Evolutionary conservation across 2,329 filamentous ascomycete genomes (phyloP).

Genomic region (Aspergillus pseudoterreus): DNA sequence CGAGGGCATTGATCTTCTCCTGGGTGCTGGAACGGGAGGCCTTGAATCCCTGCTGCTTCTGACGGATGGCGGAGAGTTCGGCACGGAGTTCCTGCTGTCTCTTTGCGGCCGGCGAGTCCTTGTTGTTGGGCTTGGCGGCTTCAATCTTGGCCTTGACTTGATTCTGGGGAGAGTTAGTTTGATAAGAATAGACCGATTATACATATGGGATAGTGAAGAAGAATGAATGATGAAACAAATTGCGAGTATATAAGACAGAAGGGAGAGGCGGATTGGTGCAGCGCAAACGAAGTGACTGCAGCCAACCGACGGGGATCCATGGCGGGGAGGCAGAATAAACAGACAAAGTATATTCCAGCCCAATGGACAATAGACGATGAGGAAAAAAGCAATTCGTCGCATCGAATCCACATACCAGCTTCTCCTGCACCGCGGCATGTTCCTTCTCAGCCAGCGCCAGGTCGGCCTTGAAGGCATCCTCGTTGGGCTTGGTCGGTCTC

Average conservation of each 20-base stretch:
- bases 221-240: not conserved
- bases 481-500: conserved; percentile 83
- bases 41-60: conserved; percentile 86
- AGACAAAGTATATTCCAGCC: not conserved
- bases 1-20: conserved; percentile 88
- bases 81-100: conserved; percentile 80
- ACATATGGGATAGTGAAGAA: not conserved
- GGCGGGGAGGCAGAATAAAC: not conserved
- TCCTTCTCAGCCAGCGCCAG: conserved; percentile 83
- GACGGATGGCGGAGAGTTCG: conserved; percentile 77
- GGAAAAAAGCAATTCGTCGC: conserved; percentile 4
- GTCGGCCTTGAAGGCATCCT: conserved; percentile 74
- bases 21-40: conserved; percentile 70
- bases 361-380: conserved; percentile 1
- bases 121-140: conserved; percentile 73
- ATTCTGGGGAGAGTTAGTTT: conserved; percentile 60
- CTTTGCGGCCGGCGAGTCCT: conserved; percentile 75
- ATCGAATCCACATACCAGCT: conserved; percentile 47
- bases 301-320: not conserved
- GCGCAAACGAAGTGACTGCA: not conserved
- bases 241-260: not conserved
- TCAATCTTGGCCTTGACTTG: conserved; percentile 87
- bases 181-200: conserved; percentile 3
- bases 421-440: conserved; percentile 71
- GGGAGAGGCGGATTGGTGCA: not conserved